These are phyloP conservation scores for Uronychia setigera DNA, from an alignment of 73 alveolate species.

Conservation along the genomic window DNA sequence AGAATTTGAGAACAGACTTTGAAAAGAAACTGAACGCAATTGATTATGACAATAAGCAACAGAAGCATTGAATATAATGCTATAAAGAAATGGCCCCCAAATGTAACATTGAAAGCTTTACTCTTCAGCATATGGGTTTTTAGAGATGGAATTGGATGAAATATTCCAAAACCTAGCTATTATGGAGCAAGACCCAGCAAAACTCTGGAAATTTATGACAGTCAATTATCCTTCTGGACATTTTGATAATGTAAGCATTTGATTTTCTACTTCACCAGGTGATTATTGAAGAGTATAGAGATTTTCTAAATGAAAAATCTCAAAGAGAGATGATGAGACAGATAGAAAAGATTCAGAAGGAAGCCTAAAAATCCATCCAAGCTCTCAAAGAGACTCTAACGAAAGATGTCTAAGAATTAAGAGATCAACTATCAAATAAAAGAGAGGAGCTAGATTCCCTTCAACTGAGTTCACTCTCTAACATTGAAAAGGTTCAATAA, in stretches of 20 bases:
- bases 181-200: constrained; percentile 18
- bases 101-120: neutral
- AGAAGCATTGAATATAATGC: neutral
- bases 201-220: constrained; percentile 15
- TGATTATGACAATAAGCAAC: neutral
- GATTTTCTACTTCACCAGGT: constrained; percentile 9
- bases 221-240: neutral
- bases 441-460: constrained; percentile 19
- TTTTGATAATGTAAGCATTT: neutral
- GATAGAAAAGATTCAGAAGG: constrained; percentile 9
- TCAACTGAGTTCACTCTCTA: neutral
- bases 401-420: constrained; percentile 6
- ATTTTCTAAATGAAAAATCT: constrained; percentile 10
- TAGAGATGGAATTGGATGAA: constrained; percentile 11
- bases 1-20: neutral
- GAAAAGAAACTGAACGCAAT: neutral
- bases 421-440: constrained; percentile 10
- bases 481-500: constrained; percentile 8
- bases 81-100: neutral
- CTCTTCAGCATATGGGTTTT: constrained; percentile 5
- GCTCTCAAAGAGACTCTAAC: neutral
- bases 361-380: neutral
- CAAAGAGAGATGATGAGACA: constrained; percentile 17
- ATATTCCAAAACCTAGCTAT: constrained; percentile 2
- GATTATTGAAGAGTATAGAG: constrained; percentile 31